Base-by-base conservation (phyloP, 805 yeast genomes). In the Cyberlindnera petersonii region DNA sequence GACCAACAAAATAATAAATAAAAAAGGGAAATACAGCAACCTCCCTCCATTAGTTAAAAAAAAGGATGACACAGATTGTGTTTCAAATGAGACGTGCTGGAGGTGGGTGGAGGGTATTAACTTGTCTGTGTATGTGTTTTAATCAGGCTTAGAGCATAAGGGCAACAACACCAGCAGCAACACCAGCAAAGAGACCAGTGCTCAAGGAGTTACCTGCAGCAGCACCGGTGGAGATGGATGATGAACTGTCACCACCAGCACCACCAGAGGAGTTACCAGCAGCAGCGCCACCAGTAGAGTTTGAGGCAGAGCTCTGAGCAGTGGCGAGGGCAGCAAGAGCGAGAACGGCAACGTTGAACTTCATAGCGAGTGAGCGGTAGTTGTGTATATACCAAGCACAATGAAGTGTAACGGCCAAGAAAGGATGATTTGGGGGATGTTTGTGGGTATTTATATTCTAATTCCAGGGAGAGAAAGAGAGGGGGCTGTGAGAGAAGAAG, bases 131-230 rank as follows among this genome's bases (percentile, higher is more conserved):
- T n/a, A n/a, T 22, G 24, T 22, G 10, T 22, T 22, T 22, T 22
- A 8, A 22, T 8, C 10, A 8, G 10, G 11, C 24, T 42, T 31
- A 50, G 15, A 53, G 32, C 39, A 52, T 30, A 15, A 52, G 35
- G 18, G 56, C 58, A 44, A 41, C 50, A 24, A 40, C 39, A 31
- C 44, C 54, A 35, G 51, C 56, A 39, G 35, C 48, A 35, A 39
- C 53, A 35, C 42, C 49, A 21, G 49, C 42, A 26, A 45, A 18
- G n/a, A 47, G 22, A 36, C 52, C 48, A 24, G 49, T 44, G 31
- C 27, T 41, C 31, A 47, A 13, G 14, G 26, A 29, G 35, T 37
- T 39, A 10, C 33, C 40, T 24, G 43, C 40, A 22, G 53, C 58
- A 18, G 35, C 32, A 19, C 54, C 56, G 19, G 51, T 45, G 10